Base-by-base conservation (phyloP, 176 grass and related monocot genomes). In the Carex cristatella region DNA sequence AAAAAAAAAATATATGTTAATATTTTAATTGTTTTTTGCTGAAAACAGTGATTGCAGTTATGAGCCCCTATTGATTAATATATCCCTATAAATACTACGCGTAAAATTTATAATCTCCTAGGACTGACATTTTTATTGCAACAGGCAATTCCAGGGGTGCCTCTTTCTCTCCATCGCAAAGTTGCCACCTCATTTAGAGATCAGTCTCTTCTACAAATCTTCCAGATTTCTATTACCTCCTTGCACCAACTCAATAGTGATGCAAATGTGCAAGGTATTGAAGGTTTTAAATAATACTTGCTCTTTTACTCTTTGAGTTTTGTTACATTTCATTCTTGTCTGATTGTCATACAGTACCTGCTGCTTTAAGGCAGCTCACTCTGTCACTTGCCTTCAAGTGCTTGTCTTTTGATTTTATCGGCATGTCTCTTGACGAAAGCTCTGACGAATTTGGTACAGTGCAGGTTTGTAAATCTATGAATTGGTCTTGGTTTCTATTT, bases 401-500 rank as follows among this genome's bases (percentile, higher is more conserved):
- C 86, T 92, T 99, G 87, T 99, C 97, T 82, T 99, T 91, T 84
- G 97, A 99, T 70, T 99, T 99, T 84, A 90, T 96, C 87, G 97
- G 97, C 76, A 95, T 92, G 86, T 92, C 97, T 53, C 85, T 99
- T 73, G 97, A 99, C 65, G 97, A 99, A 95, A 99, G 97, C 79
- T 99, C 97, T 73, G 97, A 99, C 74, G 97, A 99, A 82, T 99
- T 99, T 92, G 97, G 97, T 74, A 94, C 97, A 5, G 93, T 99
- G 13, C 97, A 99, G 93, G 97, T 94, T 90, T 88, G 40, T 54
- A 68, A 82, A 79, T 66, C 44, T 38, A 79, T 74, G 35, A 57
- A 73, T 67, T 66, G 65, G 76, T 88, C 9, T 72, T 88, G 75
- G 12, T 67, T 87, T 87, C 23, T 37, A 63, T 32, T 75, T 65